Conservation (phyloP, 1,284 basidiomycete species). For the Cronartium quercuum region DNA sequence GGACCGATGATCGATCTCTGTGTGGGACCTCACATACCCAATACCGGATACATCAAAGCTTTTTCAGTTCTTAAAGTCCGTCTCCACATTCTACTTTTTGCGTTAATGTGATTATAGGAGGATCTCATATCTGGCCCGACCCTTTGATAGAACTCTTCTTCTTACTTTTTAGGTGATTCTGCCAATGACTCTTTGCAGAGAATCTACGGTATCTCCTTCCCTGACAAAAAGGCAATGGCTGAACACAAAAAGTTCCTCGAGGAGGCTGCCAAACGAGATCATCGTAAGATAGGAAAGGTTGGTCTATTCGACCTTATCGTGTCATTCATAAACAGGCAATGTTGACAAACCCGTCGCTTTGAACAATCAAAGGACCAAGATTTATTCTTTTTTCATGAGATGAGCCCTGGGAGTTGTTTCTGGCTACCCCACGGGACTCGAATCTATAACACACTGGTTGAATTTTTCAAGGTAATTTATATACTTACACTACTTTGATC, state of each 20-base stretch:
- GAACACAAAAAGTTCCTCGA: constrained; percentile 96
- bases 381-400: constrained; percentile 96
- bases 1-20: constrained; percentile 98
- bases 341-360: background rate
- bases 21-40: constrained; percentile 92
- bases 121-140: background rate
- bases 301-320: constrained; percentile 22
- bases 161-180: constrained; percentile 93
- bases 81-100: background rate
- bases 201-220: constrained; percentile 98
- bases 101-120: background rate
- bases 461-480: constrained; percentile 73
- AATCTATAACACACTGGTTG: constrained; percentile 90
- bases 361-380: constrained; percentile 70
- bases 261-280: constrained; percentile 95
- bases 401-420: constrained; percentile 91
- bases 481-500: background rate
- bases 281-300: constrained; percentile 85
- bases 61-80: constrained; percentile 84
- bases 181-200: constrained; percentile 94
- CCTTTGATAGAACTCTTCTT: constrained; percentile 74
- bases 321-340: background rate
- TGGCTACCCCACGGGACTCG: constrained; percentile 95
- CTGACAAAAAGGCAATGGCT: constrained; percentile 87
- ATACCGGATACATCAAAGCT: constrained; percentile 95